phyloP scores from a whole-genome alignment of 2,329 filamentous ascomycete genomes.

The Ascochyta fabae region DNA sequence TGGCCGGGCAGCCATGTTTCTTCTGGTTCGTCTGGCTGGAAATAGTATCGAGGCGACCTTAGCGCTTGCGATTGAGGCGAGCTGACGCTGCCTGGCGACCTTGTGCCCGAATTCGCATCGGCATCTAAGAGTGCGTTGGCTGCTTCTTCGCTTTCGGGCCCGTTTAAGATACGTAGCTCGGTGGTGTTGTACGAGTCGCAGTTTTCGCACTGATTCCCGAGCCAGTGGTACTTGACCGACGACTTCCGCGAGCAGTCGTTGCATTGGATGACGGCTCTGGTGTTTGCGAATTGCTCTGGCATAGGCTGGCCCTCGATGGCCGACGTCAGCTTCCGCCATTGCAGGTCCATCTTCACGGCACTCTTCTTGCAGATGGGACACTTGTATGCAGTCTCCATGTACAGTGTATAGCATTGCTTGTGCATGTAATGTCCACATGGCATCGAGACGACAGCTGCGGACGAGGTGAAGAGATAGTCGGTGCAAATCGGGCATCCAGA shows the following conservation, averaged over 20 bases:
- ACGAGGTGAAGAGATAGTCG: conserved; percentile 94
- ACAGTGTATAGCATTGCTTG: conserved; percentile 83
- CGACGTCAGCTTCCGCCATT: conserved; percentile 89
- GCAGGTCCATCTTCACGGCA: conserved; percentile 95
- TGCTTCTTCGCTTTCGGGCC: conserved; percentile 44
- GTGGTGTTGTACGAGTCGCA: conserved; percentile 63
- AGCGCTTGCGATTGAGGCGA: conserved; percentile 42
- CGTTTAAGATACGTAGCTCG: conserved; percentile 54
- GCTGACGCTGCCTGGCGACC: conserved; percentile 40
- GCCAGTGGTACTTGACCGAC: conserved; percentile 89
- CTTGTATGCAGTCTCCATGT: conserved; percentile 90
- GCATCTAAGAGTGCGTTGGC: conserved; percentile 43
- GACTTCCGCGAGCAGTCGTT: conserved; percentile 94
- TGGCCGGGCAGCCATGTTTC: conserved; percentile 48
- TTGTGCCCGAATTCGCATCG: conserved; percentile 33
- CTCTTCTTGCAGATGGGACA: conserved; percentile 97
- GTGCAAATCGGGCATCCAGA: conserved; percentile 97
- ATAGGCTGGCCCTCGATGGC: conserved; percentile 90
- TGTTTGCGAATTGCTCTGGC: conserved; percentile 81
- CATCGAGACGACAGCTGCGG: conserved; percentile 89
- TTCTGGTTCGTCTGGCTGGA: conserved; percentile 46
- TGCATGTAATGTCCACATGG: conserved; percentile 96
- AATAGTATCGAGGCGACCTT: conserved; percentile 46
- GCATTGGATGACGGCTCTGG: conserved; percentile 83
- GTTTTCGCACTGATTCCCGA: conserved; percentile 83